Conservation (phyloP, 2,329 filamentous ascomycete genomes). For the Colletotrichum caudatum region DNA sequence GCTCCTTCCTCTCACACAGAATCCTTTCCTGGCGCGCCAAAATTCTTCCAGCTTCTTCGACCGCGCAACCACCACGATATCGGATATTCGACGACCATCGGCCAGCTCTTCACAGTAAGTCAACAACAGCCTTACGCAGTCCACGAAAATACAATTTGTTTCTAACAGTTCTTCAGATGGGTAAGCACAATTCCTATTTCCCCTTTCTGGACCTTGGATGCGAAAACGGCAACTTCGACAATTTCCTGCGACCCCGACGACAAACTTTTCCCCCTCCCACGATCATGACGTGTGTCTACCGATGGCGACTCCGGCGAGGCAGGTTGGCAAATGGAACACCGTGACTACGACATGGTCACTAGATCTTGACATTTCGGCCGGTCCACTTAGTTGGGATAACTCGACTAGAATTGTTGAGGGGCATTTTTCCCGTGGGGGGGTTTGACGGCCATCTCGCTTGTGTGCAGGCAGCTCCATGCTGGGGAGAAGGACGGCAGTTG, state of each 20-base stretch:
- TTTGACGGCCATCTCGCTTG: not conserved
- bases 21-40: conserved; percentile 26
- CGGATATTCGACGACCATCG: conserved; percentile 42
- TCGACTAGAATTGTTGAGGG: not conserved
- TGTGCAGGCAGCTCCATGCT: not conserved
- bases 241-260: conserved; percentile 31
- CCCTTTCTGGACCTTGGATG: conserved; percentile 15
- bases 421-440: not conserved
- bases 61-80: conserved; percentile 42
- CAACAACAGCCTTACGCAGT: conserved; percentile 9
- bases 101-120: conserved; percentile 44
- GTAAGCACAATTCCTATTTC: conserved; percentile 60
- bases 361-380: not conserved
- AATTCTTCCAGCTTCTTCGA: conserved; percentile 36
- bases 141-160: conserved; percentile 29
- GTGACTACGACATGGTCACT: not conserved
- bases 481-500: not conserved
- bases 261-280: conserved; percentile 1
- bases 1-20: conserved; percentile 16
- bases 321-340: not conserved
- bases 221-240: conserved; percentile 24
- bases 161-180: conserved; percentile 67
- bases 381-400: not conserved
- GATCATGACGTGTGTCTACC: conserved; percentile 1
- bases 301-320: not conserved